These are phyloP conservation scores for Polygonum aviculare DNA, from an alignment of 148 eudicot species.

Conservation along the genomic window DNA sequence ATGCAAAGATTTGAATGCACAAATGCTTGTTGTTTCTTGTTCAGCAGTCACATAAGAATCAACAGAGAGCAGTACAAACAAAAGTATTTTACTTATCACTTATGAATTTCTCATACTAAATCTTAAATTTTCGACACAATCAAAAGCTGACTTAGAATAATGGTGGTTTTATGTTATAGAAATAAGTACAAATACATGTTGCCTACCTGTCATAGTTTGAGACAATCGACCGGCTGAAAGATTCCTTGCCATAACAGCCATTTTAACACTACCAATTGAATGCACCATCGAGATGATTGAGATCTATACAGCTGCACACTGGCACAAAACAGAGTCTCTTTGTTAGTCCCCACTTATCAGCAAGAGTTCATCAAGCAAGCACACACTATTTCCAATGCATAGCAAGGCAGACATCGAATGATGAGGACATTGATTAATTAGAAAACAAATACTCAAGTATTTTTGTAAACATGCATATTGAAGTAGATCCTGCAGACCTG, in stretches of 20 bases:
- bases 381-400: neutral
- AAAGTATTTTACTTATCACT: neutral
- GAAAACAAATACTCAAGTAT: neutral
- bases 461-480: neutral
- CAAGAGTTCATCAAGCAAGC: neutral
- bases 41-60: neutral
- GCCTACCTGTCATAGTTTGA: slow-evolving; percentile 36
- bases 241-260: slow-evolving; percentile 59
- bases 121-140: neutral
- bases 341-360: neutral
- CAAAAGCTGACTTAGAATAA: neutral
- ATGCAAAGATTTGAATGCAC: neutral
- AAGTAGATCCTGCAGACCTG: neutral
- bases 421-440: neutral
- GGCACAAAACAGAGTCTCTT: slow-evolving; percentile 5
- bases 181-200: neutral
- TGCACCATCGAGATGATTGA: slow-evolving; percentile 34
- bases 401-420: neutral
- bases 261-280: slow-evolving; percentile 41
- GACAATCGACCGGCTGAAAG: slow-evolving; percentile 39
- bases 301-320: slow-evolving; percentile 8
- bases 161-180: neutral
- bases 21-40: neutral
- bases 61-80: neutral
- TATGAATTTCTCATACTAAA: neutral